Evolutionary conservation across 108 stramenopile species (phyloP), one percentile per base, ranked within the genome.

Genomic region (Nitzschia sp.): DNA sequence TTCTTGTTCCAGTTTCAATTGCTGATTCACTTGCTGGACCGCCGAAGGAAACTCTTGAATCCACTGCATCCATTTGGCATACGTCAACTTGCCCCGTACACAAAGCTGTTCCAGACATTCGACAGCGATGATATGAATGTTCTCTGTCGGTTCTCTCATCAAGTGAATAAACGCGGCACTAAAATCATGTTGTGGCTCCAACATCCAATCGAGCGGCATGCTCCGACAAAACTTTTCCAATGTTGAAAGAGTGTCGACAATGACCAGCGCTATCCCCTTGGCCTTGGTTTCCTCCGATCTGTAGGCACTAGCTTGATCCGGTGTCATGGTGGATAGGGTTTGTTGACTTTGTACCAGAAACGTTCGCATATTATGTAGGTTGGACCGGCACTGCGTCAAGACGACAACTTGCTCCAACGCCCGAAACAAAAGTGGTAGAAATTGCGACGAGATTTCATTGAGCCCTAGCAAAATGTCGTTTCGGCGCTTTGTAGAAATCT

Each of bases 381-480:
- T 86, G 6, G 65, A 34, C 51, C 86, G 84, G 8, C 85, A 62
- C 63, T 84, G 75, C 8, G 77, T 76, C 21, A 94, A 47, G 2
- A 71, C 45, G 9, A 66, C 54, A 64, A 89, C 83, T 47, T 91
- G 84, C 59, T 89, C 85, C 25, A 90, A 84, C 15, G 88, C 72
- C 46, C 71, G 81, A 71, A 88, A 92, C 19, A 95, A 26, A 0
- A 82, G 76, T 27, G 87, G 87, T 21, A 95, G 60, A 68, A 95
- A 78, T 45, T 80, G 85, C 26, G 47, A 31, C 3, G 88, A 84
- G 19, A 89, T 82, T 74, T 95, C 94, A 74, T 95, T 93, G 42
- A 95, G 74, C 11, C 95, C 95, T 28, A 89, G 70, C 24, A 95
- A 73, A 31, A 95, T 86, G 75, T 93, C 95, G 61, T 95, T 95